Evolutionary conservation across 176 grass and related monocot genomes (phyloP), one percentile per base, ranked within the genome.

Genomic region (Hordeum marinum): DNA sequence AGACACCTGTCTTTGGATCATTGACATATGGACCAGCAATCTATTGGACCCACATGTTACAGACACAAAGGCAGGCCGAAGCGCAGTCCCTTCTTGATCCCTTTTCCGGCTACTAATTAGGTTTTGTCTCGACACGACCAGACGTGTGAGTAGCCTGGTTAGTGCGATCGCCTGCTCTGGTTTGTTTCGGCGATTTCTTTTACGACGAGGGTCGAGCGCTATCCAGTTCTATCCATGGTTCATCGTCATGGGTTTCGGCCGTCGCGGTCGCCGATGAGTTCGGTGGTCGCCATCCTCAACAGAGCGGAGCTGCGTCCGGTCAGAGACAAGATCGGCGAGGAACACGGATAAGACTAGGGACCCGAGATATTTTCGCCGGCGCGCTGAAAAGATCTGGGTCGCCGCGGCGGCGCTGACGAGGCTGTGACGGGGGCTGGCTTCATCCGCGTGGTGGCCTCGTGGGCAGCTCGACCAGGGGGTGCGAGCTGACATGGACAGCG

Each of bases 341-440:
- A 52, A 52, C 14, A 60, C 29, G 71, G 71, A 75, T 75, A 15
- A 55, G 25, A 72, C 43, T 42, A 29, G 0, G 57, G 0, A 15
- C 0, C 18, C 31, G 5, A 77, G 79, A 90, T 90, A 86, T 90
- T 86, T 90, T 74, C 45, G 79, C 7, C 32, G 84, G 52, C 50
- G 52, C 15, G 20, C 40, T 7, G 21, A 63, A 86, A 86, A 71
- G 20, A 67, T 81, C 40, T 11, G 21, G 0, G 71, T 50, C 46
- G 43, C 72, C 64, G 72, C 78, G 52, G 72, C 55, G 64, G 88
- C 78, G 12, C 23, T 63, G 83, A 85, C 63, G 63, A 89, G 88
- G 82, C 76, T 45, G 48, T 27, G 36, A 50, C 11, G 10, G 27
- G 17, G 4, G 24, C 60, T 48, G 77, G 73, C 55, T 57, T 29